A percentile compares a stretch with the other conserved stretches of the same genome.
These are phyloP conservation scores for Lodderomyces jiufengensis DNA, from an alignment of 1,139 yeast genomes.

Conservation along the genomic window DNA sequence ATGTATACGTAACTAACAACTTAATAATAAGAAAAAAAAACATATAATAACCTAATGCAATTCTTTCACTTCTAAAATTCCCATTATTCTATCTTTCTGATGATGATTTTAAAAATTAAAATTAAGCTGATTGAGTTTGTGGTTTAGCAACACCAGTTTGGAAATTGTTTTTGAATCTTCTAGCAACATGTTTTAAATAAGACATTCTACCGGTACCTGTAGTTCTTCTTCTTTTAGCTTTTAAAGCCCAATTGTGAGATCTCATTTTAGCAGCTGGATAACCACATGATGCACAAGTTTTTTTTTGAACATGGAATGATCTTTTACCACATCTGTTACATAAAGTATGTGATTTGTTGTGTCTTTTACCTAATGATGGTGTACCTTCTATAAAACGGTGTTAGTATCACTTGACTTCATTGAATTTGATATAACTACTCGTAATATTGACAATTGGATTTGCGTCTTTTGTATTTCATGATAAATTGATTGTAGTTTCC, in stretches of 20 bases:
- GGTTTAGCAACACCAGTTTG: constrained; percentile 80
- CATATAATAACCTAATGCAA: constrained; percentile 4
- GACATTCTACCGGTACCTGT: constrained; percentile 99
- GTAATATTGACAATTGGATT: no score
- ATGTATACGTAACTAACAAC: constrained; percentile 13
- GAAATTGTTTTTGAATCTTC: constrained; percentile 99
- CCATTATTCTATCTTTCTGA: not conserved
- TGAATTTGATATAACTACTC: constrained; percentile 2
- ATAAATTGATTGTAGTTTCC: not conserved
- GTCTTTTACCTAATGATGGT: constrained; percentile 99
- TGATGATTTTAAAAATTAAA: constrained; percentile 4
- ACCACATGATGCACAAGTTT: constrained; percentile 98
- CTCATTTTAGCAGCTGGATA: constrained; percentile 99
- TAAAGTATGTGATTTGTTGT: constrained; percentile 99
- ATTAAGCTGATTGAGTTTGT: constrained; percentile 34
- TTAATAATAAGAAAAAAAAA: constrained; percentile 4
- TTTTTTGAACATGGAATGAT: constrained; percentile 99
- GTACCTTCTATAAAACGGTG: constrained; percentile 78
- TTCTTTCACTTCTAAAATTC: not conserved
- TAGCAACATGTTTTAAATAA: constrained; percentile 93
- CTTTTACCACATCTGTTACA: constrained; percentile 99
- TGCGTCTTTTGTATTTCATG: no score
- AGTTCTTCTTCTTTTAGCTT: constrained; percentile 99
- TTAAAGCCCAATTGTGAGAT: constrained; percentile 98
- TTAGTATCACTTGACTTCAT: constrained; percentile 7